Base-by-base conservation (phyloP, 768 basidiomycete species). In the Naganishia randhawae region DNA sequence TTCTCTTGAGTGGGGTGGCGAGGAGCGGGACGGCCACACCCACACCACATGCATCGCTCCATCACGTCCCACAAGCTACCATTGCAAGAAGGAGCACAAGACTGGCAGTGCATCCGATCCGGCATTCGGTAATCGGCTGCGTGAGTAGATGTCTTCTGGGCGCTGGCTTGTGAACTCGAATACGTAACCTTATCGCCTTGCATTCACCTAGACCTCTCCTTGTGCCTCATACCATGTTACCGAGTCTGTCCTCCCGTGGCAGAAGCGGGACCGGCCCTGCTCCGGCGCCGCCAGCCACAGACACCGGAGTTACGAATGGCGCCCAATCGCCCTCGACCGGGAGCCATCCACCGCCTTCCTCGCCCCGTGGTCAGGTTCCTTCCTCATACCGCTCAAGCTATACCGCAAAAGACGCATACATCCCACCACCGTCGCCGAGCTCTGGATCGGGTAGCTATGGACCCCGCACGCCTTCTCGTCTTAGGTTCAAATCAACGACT, bases 401-500 rank as follows among this genome's bases (percentile, higher is more conserved):
- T 31, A 31, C 29, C 31, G 33, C 10, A 3, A 32, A 37, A 22
- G 54, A 55, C 2, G 17, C 33, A 19, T 55, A 55, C 35, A 4
- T 17, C 13, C 33, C 33, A 10, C 54, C 54, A 33, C 14, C 33
- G 33, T 37, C 54, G 5, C 54, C 54, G 8, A 55, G 54, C 19
- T 32, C 54, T 17, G 10, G 11, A 1, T n/a, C 35, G 19, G 54
- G 54, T n/a, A n/a, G 31, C 1, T 22, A 55, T 22, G 54, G 54
- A 32, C n/a, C 35, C 22, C 29, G 54, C n/a, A 55, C 54, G 11
- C 54, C 54, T 3, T 55, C 54, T 3, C 31, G 54, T n/a, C 19
- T 55, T 11, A 31, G 54, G 3, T 55, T 55, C 54, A 55, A 55
- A 35, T 55, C 54, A 10, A 37, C 54, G 10, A 55, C 54, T 5